phyloP scores from a whole-genome alignment of 192 early-diverging fungal genomes.

The Paraglomus occultum region DNA sequence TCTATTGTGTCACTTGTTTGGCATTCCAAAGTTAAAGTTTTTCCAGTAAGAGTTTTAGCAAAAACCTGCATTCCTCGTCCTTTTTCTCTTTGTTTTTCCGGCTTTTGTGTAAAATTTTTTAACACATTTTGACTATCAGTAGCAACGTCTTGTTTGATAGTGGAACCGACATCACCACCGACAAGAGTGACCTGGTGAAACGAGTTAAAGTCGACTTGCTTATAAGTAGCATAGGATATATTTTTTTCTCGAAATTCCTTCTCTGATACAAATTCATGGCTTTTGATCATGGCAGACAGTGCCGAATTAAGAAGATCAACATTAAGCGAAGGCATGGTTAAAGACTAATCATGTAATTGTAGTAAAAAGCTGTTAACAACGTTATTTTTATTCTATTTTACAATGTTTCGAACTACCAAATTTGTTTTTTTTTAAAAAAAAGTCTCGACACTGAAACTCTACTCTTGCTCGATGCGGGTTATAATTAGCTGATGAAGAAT shows the following conservation, averaged over 20 bases:
- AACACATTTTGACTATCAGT: background rate
- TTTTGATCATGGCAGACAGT: background rate
- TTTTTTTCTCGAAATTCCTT: background rate
- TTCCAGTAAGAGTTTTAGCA: constrained; percentile 74
- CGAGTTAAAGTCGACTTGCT: background rate
- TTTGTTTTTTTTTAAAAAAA: too few species aligned
- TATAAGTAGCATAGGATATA: background rate
- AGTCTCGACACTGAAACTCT: too few species aligned
- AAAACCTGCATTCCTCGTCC: constrained; percentile 21
- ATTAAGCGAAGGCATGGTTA: background rate
- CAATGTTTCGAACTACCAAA: too few species aligned
- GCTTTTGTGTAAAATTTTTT: too few species aligned
- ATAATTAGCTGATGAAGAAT: too few species aligned
- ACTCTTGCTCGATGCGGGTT: too few species aligned
- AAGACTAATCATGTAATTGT: too few species aligned
- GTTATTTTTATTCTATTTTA: too few species aligned
- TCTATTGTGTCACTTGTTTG: constrained; percentile 65
- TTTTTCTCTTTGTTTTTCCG: too few species aligned
- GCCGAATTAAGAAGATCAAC: constrained; percentile 18
- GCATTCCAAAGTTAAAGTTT: constrained; percentile 85
- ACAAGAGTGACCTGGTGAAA: constrained; percentile 12
- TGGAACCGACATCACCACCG: background rate
- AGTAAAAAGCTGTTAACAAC: too few species aligned
- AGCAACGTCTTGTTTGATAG: background rate
- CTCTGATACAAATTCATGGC: background rate